Conservation (phyloP, 2,329 filamentous ascomycete genomes). For the Colletotrichum echinochloae region DNA sequence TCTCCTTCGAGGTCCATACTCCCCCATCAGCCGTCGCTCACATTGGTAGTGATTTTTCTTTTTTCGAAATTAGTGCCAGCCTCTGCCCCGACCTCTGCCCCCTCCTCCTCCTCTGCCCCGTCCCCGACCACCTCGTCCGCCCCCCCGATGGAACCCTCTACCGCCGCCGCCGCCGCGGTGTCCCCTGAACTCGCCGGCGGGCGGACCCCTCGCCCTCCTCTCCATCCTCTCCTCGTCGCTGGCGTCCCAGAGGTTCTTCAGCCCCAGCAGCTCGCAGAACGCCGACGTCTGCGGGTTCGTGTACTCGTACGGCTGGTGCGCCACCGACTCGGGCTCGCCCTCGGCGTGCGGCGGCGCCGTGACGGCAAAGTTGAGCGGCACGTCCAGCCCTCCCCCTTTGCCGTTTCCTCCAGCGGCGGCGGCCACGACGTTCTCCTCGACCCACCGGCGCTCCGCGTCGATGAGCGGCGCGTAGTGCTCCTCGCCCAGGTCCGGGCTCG, state of each 20-base stretch:
- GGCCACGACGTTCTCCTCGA: conserved; percentile 81
- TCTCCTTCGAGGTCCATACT: not conserved
- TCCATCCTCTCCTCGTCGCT: conserved; percentile 76
- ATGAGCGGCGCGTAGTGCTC: conserved; percentile 76
- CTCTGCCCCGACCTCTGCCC: conserved; percentile 45
- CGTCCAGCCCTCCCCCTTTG: conserved; percentile 69
- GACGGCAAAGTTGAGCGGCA: conserved; percentile 82
- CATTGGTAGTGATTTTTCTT: not conserved
- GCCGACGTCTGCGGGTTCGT: conserved; percentile 86
- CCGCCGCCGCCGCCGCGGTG: conserved; percentile 52
- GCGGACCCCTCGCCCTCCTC: conserved; percentile 69
- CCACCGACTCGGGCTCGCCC: conserved; percentile 66
- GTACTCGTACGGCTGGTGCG: conserved; percentile 80
- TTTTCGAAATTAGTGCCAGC: conserved; percentile 15
- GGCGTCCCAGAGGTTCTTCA: conserved; percentile 81
- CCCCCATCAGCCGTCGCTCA: not conserved
- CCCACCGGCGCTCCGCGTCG: conserved; percentile 79
- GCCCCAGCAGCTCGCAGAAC: conserved; percentile 83
- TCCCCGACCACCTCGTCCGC: conserved; percentile 53
- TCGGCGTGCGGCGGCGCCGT: conserved; percentile 80
- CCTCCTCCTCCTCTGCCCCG: conserved; percentile 48
- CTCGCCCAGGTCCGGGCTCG: conserved; percentile 74
- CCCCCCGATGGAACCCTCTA: conserved; percentile 48
- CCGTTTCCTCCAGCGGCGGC: no score
- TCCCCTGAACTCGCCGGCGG: conserved; percentile 51